Evolutionary conservation across 2,329 filamentous ascomycete genomes (phyloP).

Genomic region (Hansfordia pulvinata): DNA sequence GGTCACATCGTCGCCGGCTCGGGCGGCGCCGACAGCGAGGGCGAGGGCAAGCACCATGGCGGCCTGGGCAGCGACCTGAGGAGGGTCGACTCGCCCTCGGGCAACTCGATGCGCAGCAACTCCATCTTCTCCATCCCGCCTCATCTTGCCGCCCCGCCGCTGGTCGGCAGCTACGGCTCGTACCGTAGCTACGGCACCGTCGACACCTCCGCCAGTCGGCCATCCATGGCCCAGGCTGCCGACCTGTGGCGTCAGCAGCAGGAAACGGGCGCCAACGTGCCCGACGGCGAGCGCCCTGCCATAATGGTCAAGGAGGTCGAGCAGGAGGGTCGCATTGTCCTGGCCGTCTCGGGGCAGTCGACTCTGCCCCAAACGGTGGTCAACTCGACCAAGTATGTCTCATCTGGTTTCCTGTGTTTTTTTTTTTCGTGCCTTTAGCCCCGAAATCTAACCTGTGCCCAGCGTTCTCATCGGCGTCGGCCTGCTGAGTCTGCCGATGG

Average conservation of each 20-base stretch:
- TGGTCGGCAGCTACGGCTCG: slow-evolving; percentile 58
- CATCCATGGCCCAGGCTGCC: slow-evolving; percentile 36
- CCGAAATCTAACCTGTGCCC: slow-evolving; percentile 3
- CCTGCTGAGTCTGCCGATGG: slow-evolving; percentile 76
- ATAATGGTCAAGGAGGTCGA: slow-evolving; percentile 82
- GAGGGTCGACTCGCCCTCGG: slow-evolving; percentile 13
- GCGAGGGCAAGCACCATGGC: slow-evolving; percentile 28
- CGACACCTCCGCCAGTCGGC: slow-evolving; percentile 22
- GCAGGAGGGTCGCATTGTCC: slow-evolving; percentile 72
- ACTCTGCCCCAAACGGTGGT: slow-evolving; percentile 91
- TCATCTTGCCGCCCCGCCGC: slow-evolving; percentile 51
- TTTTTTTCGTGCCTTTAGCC: background rate
- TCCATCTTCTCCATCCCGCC: slow-evolving; percentile 46
- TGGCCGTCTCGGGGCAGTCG: slow-evolving; percentile 83
- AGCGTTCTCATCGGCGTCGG: slow-evolving; percentile 79
- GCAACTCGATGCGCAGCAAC: slow-evolving; percentile 19
- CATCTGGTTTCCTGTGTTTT: no score
- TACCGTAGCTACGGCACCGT: slow-evolving; percentile 41
- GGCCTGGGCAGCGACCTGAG: slow-evolving; percentile 26
- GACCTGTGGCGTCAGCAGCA: slow-evolving; percentile 40
- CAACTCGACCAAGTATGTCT: slow-evolving; percentile 78
- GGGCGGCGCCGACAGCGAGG: slow-evolving; percentile 18
- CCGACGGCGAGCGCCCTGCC: slow-evolving; percentile 52
- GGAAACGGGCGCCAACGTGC: slow-evolving; percentile 28
- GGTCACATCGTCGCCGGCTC: slow-evolving; percentile 5